Base-by-base conservation (phyloP, 2,329 filamentous ascomycete genomes). In the Ophioceras dolichostomum region DNA sequence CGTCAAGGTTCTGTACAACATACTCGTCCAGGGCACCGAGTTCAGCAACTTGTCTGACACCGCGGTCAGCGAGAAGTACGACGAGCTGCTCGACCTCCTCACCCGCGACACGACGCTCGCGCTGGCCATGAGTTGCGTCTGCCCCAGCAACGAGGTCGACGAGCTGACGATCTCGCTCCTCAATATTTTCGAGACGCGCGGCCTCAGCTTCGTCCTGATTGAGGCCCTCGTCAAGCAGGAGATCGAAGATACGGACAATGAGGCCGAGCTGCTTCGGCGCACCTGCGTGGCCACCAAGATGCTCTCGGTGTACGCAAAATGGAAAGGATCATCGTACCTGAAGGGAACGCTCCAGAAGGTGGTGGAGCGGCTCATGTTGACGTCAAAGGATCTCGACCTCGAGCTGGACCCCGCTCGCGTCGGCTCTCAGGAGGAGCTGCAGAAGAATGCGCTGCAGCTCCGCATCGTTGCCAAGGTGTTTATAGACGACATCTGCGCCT, bases 231-330 rank as follows among this genome's bases (percentile, higher is more conserved):
- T 83, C 42, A 75, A 78, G 45, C 75, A 80, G 47, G 78, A 83
- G 48, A 70, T 83, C 33, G 71, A 79, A 42, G 75, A 79, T 36
- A 81, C 76, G 67, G 78, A 82, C 50, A 81, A 77, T 38, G 78
- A 82, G 49, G 68, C 76, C 2, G 78, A 83, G 47, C 64, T 83
- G 17, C 56, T 83, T 10, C 67, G 78, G n/a, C 65, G 76, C 35
- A 79, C 78, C 22, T 81, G 76, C 45, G 77, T 83, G 2, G 73
- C 76, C n/a, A 82, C 78, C 2, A 83, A 82, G 51, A 79, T 82
- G 68, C 63, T 83, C 3, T 80, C 78, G 1, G 67, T 81, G 7
- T 83, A 80, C 47, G 77, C 76, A 5, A 82, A 79, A 49, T 83
- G 78, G 78, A 82, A 81, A 55, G 78, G 78, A 10, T 60, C 67